phyloP scores from a whole-genome alignment of 345 rosid genomes.

The Eucalyptus erythrocorys region DNA sequence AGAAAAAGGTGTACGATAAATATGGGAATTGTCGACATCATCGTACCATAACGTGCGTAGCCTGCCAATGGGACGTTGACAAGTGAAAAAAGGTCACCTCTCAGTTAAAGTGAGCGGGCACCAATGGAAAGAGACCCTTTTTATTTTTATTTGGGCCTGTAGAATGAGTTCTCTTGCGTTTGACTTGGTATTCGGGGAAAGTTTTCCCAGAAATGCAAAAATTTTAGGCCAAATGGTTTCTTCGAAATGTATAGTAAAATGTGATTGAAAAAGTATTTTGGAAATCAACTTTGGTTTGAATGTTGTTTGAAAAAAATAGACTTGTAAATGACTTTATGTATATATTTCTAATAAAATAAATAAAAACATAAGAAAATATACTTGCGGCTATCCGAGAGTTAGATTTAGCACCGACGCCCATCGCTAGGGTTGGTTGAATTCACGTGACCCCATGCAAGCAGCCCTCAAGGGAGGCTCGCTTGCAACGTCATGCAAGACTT shows the following conservation, averaged over 20 bases:
- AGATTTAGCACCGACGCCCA: accelerated
- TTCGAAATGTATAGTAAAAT: neutral
- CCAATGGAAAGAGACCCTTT: neutral
- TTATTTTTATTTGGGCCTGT: neutral
- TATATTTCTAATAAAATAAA: neutral
- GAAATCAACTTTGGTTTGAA: neutral
- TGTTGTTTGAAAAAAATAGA: neutral
- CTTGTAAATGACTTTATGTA: neutral
- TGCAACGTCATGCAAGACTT: accelerated
- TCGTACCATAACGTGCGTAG: neutral
- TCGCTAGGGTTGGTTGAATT: accelerated
- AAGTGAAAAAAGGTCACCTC: neutral
- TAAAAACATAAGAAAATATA: accelerated
- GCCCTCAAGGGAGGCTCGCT: neutral
- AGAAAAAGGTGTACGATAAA: neutral
- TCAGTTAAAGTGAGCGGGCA: neutral
- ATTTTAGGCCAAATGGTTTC: neutral
- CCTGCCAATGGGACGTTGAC: neutral
- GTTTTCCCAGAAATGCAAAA: neutral
- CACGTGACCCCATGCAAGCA: neutral
- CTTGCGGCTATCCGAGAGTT: accelerated
- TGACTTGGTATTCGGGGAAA: neutral
- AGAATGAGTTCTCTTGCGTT: neutral
- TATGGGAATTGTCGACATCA: neutral
- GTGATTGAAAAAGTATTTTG: neutral